Evolutionary conservation across 345 rosid genomes (phyloP).

Genomic region (Aquilaria sinensis): DNA sequence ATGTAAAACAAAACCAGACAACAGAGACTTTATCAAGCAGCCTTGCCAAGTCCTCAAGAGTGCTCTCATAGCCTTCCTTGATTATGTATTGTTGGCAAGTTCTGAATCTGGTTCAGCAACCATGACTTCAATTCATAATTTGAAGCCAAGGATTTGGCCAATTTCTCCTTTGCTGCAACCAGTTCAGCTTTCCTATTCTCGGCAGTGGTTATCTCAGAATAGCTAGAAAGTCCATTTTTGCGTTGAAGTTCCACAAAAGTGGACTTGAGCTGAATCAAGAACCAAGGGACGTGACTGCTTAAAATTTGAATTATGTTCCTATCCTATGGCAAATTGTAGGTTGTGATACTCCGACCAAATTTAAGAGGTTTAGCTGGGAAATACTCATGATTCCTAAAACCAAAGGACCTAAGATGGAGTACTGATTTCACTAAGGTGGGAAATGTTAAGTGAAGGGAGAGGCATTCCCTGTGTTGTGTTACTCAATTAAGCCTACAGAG

Average conservation of each 20-base stretch:
- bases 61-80: conserved; percentile 2
- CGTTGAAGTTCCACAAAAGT: conserved; percentile 30
- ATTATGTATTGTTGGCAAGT: conserved; percentile 3
- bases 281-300: too few relatives aligned
- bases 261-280: conserved; percentile 25
- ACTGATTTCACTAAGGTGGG: too few relatives aligned
- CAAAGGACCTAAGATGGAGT: too few relatives aligned
- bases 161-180: conserved; percentile 19
- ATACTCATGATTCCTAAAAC: too few relatives aligned
- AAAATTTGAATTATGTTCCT: too few relatives aligned
- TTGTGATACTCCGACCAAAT: not conserved
- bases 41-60: too few relatives aligned
- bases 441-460: too few relatives aligned
- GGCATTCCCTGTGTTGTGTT: too few relatives aligned
- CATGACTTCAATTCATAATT: conserved; percentile 25
- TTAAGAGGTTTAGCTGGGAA: not conserved
- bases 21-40: too few relatives aligned
- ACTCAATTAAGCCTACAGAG: too few relatives aligned
- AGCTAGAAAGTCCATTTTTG: conserved; percentile 21
- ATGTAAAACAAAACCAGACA: too few relatives aligned
- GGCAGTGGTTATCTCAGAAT: conserved; percentile 32
- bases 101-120: conserved; percentile 26
- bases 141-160: conserved; percentile 21
- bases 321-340: too few relatives aligned
- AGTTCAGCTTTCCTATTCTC: conserved; percentile 35